These are phyloP conservation scores for Schizothecium vesticola DNA, from an alignment of 495 filamentous ascomycete genomes.

Conservation along the genomic window DNA sequence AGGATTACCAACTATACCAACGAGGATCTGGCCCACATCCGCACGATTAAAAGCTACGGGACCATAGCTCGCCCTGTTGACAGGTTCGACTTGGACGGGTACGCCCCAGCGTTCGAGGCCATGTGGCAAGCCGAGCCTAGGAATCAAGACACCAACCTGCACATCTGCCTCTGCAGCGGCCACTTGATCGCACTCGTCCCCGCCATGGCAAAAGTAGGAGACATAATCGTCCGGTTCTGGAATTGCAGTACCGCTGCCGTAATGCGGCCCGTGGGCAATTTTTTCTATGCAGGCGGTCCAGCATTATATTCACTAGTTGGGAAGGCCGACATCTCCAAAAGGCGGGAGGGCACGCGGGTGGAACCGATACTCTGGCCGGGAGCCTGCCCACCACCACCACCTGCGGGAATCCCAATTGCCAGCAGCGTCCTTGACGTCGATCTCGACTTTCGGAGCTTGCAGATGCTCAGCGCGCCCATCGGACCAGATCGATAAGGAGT, in stretches of 20 bases:
- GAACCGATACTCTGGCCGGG: too few species aligned
- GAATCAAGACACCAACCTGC: background rate
- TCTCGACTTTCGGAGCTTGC: background rate
- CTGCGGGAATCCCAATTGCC: too few species aligned
- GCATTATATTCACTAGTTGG: background rate
- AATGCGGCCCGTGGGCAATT: slow-evolving; percentile 4
- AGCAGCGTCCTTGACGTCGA: background rate
- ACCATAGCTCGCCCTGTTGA: background rate
- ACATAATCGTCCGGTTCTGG: slow-evolving; percentile 24
- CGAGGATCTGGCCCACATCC: slow-evolving; percentile 10
- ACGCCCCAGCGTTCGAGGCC: background rate
- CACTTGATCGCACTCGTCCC: slow-evolving; percentile 20
- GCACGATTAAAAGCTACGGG: background rate
- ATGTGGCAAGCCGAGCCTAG: background rate
- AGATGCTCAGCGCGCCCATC: background rate
- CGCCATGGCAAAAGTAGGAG: slow-evolving; percentile 14
- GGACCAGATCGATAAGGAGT: background rate
- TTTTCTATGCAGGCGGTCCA: too few species aligned
- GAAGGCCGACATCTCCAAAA: background rate
- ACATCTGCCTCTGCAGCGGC: slow-evolving; percentile 19
- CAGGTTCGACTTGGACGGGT: background rate
- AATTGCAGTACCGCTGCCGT: slow-evolving; percentile 21
- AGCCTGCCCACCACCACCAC: too few species aligned
- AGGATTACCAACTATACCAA: slow-evolving; percentile 13
- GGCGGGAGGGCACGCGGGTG: too few species aligned